phyloP scores from a whole-genome alignment of 2,329 filamentous ascomycete genomes.

The Westerdykella ornata region DNA sequence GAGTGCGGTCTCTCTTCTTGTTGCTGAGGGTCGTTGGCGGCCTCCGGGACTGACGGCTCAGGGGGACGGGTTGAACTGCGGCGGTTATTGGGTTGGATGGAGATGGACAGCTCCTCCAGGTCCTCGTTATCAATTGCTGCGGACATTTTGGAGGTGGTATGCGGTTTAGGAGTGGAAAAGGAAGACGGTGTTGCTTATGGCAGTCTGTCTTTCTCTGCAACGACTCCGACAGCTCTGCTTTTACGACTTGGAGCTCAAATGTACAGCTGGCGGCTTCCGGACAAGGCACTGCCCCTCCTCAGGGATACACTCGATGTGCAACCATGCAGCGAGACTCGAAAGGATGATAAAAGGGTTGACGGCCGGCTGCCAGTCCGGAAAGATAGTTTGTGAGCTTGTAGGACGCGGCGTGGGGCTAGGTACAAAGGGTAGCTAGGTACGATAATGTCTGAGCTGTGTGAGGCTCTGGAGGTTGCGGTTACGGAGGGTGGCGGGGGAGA shows the following conservation, averaged over 20 bases:
- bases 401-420: background rate
- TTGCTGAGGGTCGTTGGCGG: conserved; percentile 1
- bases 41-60: conserved; percentile 26
- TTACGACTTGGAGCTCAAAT: background rate
- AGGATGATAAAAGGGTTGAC: background rate
- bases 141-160: conserved; percentile 25
- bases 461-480: background rate
- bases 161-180: no score
- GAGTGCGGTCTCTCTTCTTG: conserved; percentile 1
- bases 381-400: no score
- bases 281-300: background rate
- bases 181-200: no score
- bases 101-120: conserved; percentile 59
- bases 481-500: background rate
- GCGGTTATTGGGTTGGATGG: conserved; percentile 59
- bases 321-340: background rate
- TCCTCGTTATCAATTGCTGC: conserved; percentile 68
- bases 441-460: background rate
- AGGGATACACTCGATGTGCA: background rate
- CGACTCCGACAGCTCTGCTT: no score
- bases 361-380: no score
- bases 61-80: conserved; percentile 38
- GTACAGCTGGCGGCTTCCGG: background rate
- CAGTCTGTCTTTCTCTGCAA: no score
- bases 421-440: background rate